phyloP scores from a whole-genome alignment of 2,329 filamentous ascomycete genomes.

The Aspergillus novofumigatus region DNA sequence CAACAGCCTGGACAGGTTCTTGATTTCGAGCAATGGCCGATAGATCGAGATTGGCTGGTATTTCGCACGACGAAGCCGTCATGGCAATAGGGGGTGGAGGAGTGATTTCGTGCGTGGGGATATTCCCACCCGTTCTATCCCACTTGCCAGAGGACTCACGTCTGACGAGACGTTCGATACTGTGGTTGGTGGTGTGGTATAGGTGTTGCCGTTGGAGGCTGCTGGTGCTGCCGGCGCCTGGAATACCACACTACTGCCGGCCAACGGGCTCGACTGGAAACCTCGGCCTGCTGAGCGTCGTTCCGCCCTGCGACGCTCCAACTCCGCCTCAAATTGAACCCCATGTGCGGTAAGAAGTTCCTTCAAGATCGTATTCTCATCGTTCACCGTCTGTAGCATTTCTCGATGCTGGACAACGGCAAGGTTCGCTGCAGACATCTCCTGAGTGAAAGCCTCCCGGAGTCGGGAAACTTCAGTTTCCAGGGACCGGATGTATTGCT shows the following conservation, averaged over 20 bases:
- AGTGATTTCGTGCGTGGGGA: slow-evolving; percentile 21
- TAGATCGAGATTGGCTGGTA: slow-evolving; percentile 21
- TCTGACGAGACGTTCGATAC: slow-evolving; percentile 22
- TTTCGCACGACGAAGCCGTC: slow-evolving; percentile 20
- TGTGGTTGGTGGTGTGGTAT: slow-evolving; percentile 33
- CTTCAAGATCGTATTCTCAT: slow-evolving; percentile 76
- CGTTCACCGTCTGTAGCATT: slow-evolving; percentile 64
- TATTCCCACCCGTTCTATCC: slow-evolving; percentile 25
- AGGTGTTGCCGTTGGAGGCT: slow-evolving; percentile 20
- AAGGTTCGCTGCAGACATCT: slow-evolving; percentile 53
- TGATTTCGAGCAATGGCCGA: slow-evolving; percentile 17
- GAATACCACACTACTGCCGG: slow-evolving; percentile 35
- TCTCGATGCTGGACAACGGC: slow-evolving; percentile 64
- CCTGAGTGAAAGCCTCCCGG: slow-evolving; percentile 70
- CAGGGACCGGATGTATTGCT: slow-evolving; percentile 89
- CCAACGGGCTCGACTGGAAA: slow-evolving; percentile 40
- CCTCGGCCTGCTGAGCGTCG: slow-evolving; percentile 21
- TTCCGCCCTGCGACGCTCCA: slow-evolving; percentile 36
- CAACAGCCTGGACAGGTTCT: slow-evolving; percentile 20
- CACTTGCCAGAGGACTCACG: slow-evolving; percentile 27
- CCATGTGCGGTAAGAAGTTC: slow-evolving; percentile 57
- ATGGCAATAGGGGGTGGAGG: slow-evolving; percentile 20
- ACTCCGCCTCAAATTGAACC: slow-evolving; percentile 52
- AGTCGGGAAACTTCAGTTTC: slow-evolving; percentile 87
- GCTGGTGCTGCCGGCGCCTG: slow-evolving; percentile 23